Evolutionary conservation across 495 filamentous ascomycete species (phyloP).

Genomic region (Zalerion maritima): DNA sequence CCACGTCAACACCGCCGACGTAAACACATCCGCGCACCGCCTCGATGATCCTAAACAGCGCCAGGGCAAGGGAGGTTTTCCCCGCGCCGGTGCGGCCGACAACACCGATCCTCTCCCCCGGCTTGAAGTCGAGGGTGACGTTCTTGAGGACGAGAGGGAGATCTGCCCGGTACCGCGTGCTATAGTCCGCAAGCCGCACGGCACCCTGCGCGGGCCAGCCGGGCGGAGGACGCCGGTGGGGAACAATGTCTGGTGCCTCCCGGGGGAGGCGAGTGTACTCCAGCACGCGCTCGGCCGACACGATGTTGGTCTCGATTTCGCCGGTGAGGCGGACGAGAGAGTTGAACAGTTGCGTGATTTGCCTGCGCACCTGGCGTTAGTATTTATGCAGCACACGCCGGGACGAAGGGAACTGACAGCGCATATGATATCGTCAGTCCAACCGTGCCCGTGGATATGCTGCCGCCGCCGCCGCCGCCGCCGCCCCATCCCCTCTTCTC

Average conservation of each 20-base stretch:
- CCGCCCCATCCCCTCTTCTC: constrained; percentile 12
- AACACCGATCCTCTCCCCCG: constrained; percentile 24
- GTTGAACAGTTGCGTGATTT: constrained; percentile 32
- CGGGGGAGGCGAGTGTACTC: constrained; percentile 36
- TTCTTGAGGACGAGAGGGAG: constrained; percentile 16
- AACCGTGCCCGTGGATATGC: constrained; percentile 52
- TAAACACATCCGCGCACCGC: constrained; percentile 17
- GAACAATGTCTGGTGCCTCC: constrained; percentile 29
- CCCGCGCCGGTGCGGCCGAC: constrained; percentile 35
- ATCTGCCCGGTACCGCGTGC: constrained; percentile 14
- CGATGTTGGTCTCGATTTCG: constrained; percentile 37
- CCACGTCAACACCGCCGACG: constrained; percentile 28
- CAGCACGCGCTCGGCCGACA: constrained; percentile 35
- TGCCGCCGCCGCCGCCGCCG: constrained; percentile 41
- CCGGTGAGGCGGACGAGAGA: constrained; percentile 36
- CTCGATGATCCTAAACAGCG: constrained; percentile 27
- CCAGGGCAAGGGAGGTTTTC: constrained; percentile 19
- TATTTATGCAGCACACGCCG: too few relatives aligned
- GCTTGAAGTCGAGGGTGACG: constrained; percentile 19
- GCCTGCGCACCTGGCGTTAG: too few relatives aligned
- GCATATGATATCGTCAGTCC: constrained; percentile 79
- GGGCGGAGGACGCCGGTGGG: constrained; percentile 18
- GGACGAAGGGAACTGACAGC: too few relatives aligned
- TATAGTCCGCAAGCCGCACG: constrained; percentile 14
- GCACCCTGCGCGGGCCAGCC: constrained; percentile 17